These are phyloP conservation scores for Scheffersomyces ergatensis DNA, from an alignment of 805 yeast genomes.

Conservation along the genomic window DNA sequence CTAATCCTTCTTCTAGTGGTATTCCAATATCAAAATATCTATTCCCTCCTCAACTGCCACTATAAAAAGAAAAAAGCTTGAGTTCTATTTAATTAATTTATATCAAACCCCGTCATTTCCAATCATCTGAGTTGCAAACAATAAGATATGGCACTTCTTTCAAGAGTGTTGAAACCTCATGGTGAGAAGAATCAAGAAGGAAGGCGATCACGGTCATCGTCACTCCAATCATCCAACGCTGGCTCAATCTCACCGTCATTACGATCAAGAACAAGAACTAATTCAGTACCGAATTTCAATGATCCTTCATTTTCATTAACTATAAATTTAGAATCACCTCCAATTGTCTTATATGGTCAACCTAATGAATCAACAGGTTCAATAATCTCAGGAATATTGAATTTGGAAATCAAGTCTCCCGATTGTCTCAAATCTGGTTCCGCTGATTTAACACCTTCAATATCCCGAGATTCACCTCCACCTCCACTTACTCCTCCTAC, in stretches of 20 bases:
- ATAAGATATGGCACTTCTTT: slow-evolving; percentile 16
- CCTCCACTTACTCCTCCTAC: not conserved
- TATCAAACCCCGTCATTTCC: no score
- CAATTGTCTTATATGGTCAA: slow-evolving; percentile 78
- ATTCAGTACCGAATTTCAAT: not conserved
- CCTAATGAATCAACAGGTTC: slow-evolving; percentile 83
- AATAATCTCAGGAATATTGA: slow-evolving; percentile 74
- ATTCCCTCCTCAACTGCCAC: no score
- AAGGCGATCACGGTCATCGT: slow-evolving; percentile 2
- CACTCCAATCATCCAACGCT: not conserved
- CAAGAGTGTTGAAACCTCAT: slow-evolving; percentile 12
- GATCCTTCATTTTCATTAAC: slow-evolving; percentile 31
- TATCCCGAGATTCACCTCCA: not conserved
- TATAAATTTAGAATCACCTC: slow-evolving; percentile 83
- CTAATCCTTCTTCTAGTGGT: no score
- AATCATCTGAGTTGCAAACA: no score
- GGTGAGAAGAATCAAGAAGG: slow-evolving; percentile 1
- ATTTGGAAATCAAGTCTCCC: slow-evolving; percentile 32
- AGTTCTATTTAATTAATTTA: no score
- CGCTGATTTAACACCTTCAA: not conserved
- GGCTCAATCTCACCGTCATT: slow-evolving; percentile 1
- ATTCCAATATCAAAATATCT: no score
- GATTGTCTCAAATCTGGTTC: not conserved
- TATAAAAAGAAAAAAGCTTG: no score
- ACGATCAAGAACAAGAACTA: not conserved